Evolutionary conservation across 176 grass and related monocot genomes (phyloP).

Genomic region (Lolium multiflorum): DNA sequence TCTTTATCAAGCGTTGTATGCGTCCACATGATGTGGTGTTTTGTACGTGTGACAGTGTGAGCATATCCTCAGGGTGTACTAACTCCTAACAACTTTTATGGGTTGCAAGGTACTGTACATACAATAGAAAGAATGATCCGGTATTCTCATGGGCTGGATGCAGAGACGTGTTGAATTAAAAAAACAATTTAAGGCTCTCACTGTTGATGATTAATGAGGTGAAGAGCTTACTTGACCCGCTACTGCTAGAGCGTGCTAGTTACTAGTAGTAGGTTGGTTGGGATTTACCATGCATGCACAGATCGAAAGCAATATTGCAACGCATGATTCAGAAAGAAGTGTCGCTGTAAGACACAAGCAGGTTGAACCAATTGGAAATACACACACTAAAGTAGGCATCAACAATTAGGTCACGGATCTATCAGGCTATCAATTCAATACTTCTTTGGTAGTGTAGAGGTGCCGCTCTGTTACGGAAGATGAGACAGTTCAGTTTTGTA

Average conservation of each 20-base stretch:
- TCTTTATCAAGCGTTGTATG: background rate
- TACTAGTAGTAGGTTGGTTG: background rate
- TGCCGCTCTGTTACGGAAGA: slow-evolving; percentile 6
- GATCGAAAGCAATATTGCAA: background rate
- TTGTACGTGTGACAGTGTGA: background rate
- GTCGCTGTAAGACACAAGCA: background rate
- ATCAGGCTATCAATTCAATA: background rate
- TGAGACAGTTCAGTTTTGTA: background rate
- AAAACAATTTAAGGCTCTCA: background rate
- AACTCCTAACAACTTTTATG: background rate
- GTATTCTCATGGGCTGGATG: background rate
- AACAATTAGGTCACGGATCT: background rate
- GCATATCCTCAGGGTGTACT: background rate
- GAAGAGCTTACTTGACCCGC: background rate
- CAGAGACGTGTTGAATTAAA: background rate
- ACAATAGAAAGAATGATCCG: background rate
- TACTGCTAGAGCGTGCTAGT: background rate
- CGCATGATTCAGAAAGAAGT: background rate
- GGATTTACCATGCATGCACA: background rate
- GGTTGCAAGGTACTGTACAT: background rate
- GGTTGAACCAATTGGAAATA: background rate
- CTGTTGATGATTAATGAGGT: slow-evolving; percentile 10
- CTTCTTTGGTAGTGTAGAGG: background rate
- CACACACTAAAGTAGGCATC: background rate
- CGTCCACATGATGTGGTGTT: background rate